A percentile compares a stretch with the other conserved stretches of the same genome.
phyloP scores from a whole-genome alignment of 768 basidiomycete species.

The Strobilomyces echinocephalus region DNA sequence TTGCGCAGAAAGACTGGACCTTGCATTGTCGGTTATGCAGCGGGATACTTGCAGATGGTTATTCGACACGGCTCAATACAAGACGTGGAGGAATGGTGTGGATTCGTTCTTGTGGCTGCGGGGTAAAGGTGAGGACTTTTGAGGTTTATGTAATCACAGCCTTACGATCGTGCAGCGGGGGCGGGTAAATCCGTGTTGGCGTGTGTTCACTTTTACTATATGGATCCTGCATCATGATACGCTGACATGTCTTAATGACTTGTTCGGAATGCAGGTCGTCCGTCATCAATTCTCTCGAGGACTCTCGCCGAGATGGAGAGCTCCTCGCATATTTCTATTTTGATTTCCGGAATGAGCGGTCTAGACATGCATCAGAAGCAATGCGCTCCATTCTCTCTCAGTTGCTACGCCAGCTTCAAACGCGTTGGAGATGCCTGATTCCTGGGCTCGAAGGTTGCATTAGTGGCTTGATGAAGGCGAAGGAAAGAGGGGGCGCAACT shows the following conservation, averaged over 20 bases:
- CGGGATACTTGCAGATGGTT: neutral
- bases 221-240: neutral
- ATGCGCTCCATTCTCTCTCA: neutral
- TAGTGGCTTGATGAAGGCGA: neutral
- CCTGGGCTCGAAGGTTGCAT: no score
- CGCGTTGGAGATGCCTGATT: neutral
- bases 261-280: no score
- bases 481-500: neutral
- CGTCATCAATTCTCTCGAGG: neutral
- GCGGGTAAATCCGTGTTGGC: conserved; percentile 7
- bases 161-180: no score
- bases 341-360: neutral
- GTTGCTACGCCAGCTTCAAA: neutral
- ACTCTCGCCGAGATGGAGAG: neutral
- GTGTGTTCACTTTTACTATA: neutral
- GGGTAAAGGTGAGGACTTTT: neutral
- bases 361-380: neutral
- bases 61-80: neutral
- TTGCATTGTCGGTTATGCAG: neutral
- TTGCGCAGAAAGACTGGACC: neutral
- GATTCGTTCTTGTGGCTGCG: neutral
- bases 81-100: neutral
- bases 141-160: no score
- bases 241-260: no score
- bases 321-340: neutral